Evolutionary conservation across 345 rosid species (phyloP).

Genomic region (Diplotaxis tenuifolia): DNA sequence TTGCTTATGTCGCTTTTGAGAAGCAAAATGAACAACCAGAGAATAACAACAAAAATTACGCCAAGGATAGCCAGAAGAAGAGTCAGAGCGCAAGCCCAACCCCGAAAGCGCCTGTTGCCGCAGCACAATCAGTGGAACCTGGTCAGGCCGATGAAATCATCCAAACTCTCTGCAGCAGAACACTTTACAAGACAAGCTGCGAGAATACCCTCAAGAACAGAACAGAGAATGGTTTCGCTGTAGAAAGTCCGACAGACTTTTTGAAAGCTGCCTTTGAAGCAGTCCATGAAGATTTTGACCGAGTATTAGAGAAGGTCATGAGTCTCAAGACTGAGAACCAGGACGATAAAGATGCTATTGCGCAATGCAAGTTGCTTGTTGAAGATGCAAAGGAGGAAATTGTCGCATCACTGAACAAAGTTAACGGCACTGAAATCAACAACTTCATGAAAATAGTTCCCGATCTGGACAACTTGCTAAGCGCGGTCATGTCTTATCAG

Average conservation of each 20-base stretch:
- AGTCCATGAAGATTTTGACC: neutral
- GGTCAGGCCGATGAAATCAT: neutral
- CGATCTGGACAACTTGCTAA: neutral
- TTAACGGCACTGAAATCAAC: neutral
- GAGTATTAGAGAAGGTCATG: neutral
- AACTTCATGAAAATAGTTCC: neutral
- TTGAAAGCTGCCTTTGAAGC: neutral
- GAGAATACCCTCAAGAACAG: neutral
- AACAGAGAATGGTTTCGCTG: neutral
- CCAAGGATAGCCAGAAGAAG: neutral
- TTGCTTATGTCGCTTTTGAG: slow-evolving; percentile 37
- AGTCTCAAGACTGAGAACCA: neutral
- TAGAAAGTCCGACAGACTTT: neutral
- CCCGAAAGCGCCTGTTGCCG: neutral
- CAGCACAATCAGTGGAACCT: neutral
- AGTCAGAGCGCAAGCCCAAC: neutral
- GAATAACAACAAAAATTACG: neutral
- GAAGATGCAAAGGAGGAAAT: neutral
- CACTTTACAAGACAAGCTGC: neutral
- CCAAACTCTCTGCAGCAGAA: neutral
- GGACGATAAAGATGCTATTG: neutral
- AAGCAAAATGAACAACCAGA: slow-evolving; percentile 13
- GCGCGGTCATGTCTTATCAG: neutral
- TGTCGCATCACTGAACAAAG: neutral
- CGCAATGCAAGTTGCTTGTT: neutral